Base-by-base conservation (phyloP, 2,329 filamentous ascomycete genomes). In the Calonectria honghensis region DNA sequence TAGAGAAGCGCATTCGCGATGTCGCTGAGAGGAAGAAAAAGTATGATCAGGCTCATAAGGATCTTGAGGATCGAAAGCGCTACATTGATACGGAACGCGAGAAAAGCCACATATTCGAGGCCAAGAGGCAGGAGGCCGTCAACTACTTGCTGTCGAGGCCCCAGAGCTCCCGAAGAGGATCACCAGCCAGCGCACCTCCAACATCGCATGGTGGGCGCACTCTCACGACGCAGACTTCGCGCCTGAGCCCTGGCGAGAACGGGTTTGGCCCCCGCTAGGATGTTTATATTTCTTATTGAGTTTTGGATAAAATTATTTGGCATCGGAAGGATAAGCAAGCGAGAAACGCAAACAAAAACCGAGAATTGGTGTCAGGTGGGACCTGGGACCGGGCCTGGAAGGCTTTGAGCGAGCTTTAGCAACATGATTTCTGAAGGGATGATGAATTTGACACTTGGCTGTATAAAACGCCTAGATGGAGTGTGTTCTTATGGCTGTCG, bases 51-150 rank as follows among this genome's bases (percentile, higher is more conserved):
- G 90, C 88, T 37, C 83, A 85, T 54, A 80, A 82, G 13, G 90
- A 92, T 51, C 81, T 86, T 24, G 80, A 85, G 9, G 82, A 85
- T 72, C 87, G 90, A 29, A 79, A 82, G 76, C 79, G 73, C n/a
- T 80, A 83, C 5, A 82, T 90, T 48, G 85, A 86, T 18, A 79
- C 82, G 37, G 90, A 92, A 81, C 83, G 89, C 37, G 85, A 88
- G 73, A 86, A 88, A 64, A 91, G 89, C 69, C 84, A 85, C 9
- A 73, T 81, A 1, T 92, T 92, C 77, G 90, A 91, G 80, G 74
- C 79, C 68, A 87, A 81, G 75, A 86, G 90, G 52, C 83, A 84
- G 51, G 87, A 89, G 74, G 89, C 89, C 3, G 81, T 87, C 27
- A 83, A 83, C 27, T 85, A 85, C 51, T 75, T 90, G 32, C 80